Conservation (phyloP, 441 rosid species). For the Geranium incanum region DNA sequence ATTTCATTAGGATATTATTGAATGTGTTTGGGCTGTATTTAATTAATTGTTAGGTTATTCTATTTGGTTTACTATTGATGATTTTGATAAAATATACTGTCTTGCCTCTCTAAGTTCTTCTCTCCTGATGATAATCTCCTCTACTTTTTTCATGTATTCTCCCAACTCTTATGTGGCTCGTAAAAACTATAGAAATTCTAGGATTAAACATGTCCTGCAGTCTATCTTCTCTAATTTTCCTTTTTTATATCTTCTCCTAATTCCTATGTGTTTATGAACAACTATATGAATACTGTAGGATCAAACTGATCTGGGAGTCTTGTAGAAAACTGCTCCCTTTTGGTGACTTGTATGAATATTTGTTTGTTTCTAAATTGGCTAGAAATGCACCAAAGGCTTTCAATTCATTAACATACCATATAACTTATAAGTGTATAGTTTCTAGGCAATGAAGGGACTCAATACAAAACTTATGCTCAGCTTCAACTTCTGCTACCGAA, state of each 20-base stretch:
- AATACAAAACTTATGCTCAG: not conserved
- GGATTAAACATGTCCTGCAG: not conserved
- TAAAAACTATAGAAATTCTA: no score
- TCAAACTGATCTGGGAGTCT: not conserved
- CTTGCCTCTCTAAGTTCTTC: not conserved
- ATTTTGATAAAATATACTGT: not conserved
- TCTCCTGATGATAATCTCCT: not conserved
- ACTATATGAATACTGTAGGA: not conserved
- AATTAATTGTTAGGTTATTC: not conserved
- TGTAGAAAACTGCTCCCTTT: not conserved
- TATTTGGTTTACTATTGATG: not conserved
- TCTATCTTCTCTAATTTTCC: not conserved
- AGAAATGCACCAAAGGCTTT: not conserved
- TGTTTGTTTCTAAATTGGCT: not conserved
- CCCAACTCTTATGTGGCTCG: no score
- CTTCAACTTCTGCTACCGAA: constrained; percentile 3
- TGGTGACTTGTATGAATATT: not conserved
- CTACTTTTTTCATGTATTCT: no score
- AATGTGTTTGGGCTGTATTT: not conserved
- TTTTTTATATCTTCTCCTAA: not conserved
- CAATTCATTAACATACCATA: not conserved
- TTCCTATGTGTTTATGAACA: not conserved
- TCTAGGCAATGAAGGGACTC: not conserved
- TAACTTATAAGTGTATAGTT: not conserved
- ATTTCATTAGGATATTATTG: not conserved